phyloP scores from a whole-genome alignment of 495 filamentous ascomycete species.

The Hyaloscypha bicolor region DNA sequence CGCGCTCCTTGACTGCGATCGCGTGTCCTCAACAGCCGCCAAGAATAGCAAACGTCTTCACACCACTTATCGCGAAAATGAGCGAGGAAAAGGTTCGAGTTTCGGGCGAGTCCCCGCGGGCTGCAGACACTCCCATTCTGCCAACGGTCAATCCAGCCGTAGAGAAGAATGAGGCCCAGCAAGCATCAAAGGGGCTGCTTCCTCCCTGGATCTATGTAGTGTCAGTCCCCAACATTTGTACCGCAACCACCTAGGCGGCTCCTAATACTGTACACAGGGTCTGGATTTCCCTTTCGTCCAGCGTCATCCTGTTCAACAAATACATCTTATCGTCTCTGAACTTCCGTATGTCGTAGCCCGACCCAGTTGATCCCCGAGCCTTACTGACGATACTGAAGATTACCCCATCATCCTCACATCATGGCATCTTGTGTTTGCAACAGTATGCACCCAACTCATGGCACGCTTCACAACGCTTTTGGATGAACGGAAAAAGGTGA shows the following conservation, averaged over 20 bases:
- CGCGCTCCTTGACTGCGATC: conserved; percentile 23
- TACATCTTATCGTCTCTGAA: conserved; percentile 82
- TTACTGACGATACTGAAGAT: conserved; percentile 44
- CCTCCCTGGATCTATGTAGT: conserved; percentile 80
- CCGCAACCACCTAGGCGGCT: neutral
- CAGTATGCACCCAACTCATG: conserved; percentile 86
- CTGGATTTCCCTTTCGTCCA: conserved; percentile 92
- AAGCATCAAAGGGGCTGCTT: conserved; percentile 65
- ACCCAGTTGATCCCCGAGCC: conserved; percentile 6
- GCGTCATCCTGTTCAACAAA: conserved; percentile 98
- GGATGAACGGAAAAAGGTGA: conserved; percentile 86
- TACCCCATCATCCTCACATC: conserved; percentile 81
- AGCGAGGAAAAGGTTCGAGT: conserved; percentile 76
- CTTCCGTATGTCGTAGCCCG: conserved; percentile 52
- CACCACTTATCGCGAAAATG: conserved; percentile 49
- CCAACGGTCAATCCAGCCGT: conserved; percentile 76
- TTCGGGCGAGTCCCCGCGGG: conserved; percentile 70
- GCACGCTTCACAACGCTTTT: conserved; percentile 83
- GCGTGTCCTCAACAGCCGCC: conserved; percentile 5
- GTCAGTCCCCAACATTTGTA: conserved; percentile 54
- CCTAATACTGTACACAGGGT: conserved; percentile 49
- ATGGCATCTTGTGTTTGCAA: conserved; percentile 90
- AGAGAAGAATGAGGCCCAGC: conserved; percentile 66
- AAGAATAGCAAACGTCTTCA: conserved; percentile 9
- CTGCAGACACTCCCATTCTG: conserved; percentile 62